Evolutionary conservation across 75 land plant genomes (phyloP).

Genomic region (Cunninghamia lanceolata): DNA sequence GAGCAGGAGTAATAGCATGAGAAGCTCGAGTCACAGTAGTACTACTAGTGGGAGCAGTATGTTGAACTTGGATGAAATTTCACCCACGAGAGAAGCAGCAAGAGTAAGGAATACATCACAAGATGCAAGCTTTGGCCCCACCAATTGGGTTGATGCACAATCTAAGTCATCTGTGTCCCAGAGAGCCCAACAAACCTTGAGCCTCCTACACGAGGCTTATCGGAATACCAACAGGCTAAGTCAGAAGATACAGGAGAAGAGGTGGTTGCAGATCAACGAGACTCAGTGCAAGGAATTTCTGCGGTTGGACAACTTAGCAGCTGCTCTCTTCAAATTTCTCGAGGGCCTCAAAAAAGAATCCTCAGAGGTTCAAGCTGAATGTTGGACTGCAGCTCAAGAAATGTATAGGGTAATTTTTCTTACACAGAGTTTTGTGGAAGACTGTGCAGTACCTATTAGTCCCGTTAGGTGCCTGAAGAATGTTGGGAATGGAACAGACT

Average conservation of each 20-base stretch:
- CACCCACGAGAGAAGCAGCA: neutral
- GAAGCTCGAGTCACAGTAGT: neutral
- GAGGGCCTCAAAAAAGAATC: neutral
- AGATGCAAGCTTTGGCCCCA: neutral
- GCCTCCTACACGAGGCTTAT: neutral
- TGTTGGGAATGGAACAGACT: neutral
- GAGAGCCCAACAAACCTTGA: neutral
- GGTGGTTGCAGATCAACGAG: neutral
- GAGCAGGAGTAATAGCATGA: neutral
- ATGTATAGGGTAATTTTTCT: neutral
- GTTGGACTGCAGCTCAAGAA: neutral
- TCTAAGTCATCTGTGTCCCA: neutral
- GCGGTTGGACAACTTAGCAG: neutral
- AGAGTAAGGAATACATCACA: neutral
- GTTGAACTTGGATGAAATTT: neutral
- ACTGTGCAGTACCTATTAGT: neutral
- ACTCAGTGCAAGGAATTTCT: neutral
- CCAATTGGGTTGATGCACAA: neutral
- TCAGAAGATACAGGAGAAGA: too few relatives aligned
- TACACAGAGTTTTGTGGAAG: neutral
- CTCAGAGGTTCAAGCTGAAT: neutral
- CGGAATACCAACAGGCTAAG: neutral
- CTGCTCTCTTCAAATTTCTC: neutral
- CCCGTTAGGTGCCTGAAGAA: neutral
- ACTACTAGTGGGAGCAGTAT: neutral